phyloP scores from a whole-genome alignment of 768 basidiomycete genomes.

The Mycena albidolilacea region DNA sequence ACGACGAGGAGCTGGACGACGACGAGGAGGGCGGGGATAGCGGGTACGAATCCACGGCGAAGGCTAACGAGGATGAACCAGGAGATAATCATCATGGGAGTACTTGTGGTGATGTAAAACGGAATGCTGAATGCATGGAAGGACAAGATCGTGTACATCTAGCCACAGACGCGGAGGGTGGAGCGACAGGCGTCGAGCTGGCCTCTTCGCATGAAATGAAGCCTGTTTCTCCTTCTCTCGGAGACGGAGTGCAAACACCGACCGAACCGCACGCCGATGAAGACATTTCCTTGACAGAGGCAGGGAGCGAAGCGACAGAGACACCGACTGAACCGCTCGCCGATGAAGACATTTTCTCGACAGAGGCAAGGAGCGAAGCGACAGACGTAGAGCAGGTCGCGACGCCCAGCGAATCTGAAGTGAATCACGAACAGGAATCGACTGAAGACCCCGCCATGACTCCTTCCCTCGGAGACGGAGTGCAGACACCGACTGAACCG shows the following conservation, averaged over 20 bases:
- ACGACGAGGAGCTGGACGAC: constrained; percentile 34
- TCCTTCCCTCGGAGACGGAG: too few relatives aligned
- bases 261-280: not conserved
- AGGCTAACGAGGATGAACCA: constrained; percentile 13
- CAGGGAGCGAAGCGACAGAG: too few relatives aligned
- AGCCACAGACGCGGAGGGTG: not conserved
- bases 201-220: not conserved
- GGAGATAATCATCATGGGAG: constrained; percentile 29
- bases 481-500: too few relatives aligned
- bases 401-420: too few relatives aligned
- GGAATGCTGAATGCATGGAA: constrained; percentile 1
- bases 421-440: not conserved
- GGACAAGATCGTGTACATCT: constrained; percentile 11
- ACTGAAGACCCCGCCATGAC: too few relatives aligned
- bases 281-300: not conserved
- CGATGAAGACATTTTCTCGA: too few relatives aligned
- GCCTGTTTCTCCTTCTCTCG: not conserved
- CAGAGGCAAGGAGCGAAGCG: too few relatives aligned
- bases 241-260: not conserved
- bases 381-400: too few relatives aligned
- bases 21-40: constrained; percentile 27
- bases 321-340: too few relatives aligned
- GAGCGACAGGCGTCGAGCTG: not conserved
- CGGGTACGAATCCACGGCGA: constrained; percentile 29
- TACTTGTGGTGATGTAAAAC: constrained; percentile 37